Conservation (phyloP, 208 protist species). For the Wallacemonas sp. region DNA sequence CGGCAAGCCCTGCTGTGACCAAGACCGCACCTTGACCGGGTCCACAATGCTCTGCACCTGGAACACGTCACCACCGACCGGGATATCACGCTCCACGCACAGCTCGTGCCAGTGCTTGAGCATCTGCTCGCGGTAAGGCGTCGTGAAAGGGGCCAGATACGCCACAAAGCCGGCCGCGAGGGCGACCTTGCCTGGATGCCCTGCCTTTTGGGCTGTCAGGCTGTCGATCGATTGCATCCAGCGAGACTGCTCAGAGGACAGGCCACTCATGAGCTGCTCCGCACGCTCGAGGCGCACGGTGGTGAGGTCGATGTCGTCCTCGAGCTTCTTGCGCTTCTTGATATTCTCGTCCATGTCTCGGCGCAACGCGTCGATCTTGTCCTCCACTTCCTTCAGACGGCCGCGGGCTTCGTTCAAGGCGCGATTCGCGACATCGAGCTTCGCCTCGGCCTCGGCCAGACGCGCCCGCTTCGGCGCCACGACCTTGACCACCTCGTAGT, state of each 20-base stretch:
- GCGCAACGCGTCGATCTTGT: conserved; percentile 79
- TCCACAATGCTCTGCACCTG: conserved; percentile 89
- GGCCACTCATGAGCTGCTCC: conserved; percentile 88
- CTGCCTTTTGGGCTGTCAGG: conserved; percentile 55
- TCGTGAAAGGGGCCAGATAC: conserved; percentile 93
- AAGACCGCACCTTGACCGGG: conserved; percentile 91
- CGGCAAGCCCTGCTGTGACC: conserved; percentile 95
- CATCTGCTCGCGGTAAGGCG: conserved; percentile 81
- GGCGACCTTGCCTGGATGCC: conserved; percentile 75
- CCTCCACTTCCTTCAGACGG: conserved; percentile 78
- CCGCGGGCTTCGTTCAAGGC: conserved; percentile 70
- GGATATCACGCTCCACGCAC: conserved; percentile 63
- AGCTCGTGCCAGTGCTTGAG: conserved; percentile 66
- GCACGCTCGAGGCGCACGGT: conserved; percentile 86
- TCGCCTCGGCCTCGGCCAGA: conserved; percentile 82
- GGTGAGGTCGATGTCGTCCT: conserved; percentile 92
- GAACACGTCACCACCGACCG: conserved; percentile 68
- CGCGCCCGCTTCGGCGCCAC: conserved; percentile 84
- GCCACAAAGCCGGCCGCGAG: conserved; percentile 90
- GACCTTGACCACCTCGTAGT: conserved; percentile 92
- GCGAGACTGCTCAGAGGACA: conserved; percentile 85
- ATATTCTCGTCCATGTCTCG: conserved; percentile 87
- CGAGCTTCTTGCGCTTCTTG: conserved; percentile 88
- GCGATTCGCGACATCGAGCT: conserved; percentile 76
- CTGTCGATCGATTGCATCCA: conserved; percentile 72